Evolutionary conservation across 768 basidiomycete species (phyloP), one percentile per base, ranked within the genome.

Genomic region (Lactifluus pinguis): DNA sequence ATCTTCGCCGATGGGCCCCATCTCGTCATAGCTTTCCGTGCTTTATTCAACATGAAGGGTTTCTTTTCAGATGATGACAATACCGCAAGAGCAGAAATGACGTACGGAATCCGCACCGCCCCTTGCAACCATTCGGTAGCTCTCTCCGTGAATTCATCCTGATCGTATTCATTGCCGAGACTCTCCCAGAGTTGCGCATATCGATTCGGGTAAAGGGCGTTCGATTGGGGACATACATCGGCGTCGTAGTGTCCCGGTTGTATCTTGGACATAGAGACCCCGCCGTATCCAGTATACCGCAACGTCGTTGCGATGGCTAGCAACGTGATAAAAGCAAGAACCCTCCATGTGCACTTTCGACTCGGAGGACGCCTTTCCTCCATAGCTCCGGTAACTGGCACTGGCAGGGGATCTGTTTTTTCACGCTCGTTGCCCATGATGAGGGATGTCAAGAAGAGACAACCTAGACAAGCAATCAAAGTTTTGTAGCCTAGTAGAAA

Each of bases 21-120:
- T 80, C 54, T 72, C 66, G 61, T 83, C 81, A 67, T 72, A 81
- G 1, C 76, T 77, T 64, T 80, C 79, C 14, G 82, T 83, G 29
- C 81, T 82, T 29, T n/a, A 29, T 60, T 39, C 42, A 13, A 6
- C 45, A 49, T 42, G 32, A 34, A 6, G 17, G 2, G 17, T 17
- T 6, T n/a, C n/a, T n/a, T n/a, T n/a, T 53, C 39, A 44, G 36
- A 21, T 7, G 49, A 39, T 7, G 14, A 32, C 32, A 17, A 44
- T 6, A 4, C 10, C 19, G 53, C 59, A 9, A 61, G 55, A 1
- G 56, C 34, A 34, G 57, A 19, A n/a, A 45, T 19, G 34, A 73
- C 72, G 64, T 64, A 74, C 72, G 63, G 82, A 38, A 76, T 61
- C 53, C 69, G 69, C 19, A 80, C 71, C 8, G 78, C 73, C 34